Percentiles rank a stretch among this genome's conserved stretches.
Conservation (phyloP, 129 eudicot genomes). For the sunflower (Helianthus annuus) region DNA sequence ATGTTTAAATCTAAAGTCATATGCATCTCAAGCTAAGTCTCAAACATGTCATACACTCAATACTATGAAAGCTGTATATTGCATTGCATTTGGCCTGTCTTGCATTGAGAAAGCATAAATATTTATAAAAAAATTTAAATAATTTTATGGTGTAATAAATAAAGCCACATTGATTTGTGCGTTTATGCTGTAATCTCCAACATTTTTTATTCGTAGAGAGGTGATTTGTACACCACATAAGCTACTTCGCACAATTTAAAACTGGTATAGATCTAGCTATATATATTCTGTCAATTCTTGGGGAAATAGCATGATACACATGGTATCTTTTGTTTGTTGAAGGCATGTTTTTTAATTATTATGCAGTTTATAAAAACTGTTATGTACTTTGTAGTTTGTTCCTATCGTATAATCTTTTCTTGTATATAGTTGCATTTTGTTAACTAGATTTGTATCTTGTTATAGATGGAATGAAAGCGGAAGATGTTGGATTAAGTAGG, state of each 20-base stretch:
- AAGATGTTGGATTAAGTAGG: constrained; percentile 69
- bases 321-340: not conserved
- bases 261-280: not conserved
- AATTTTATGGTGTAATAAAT: too few relatives aligned
- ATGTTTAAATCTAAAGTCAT: too few relatives aligned
- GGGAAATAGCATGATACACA: not conserved
- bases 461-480: constrained; percentile 73
- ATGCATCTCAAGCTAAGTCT: too few relatives aligned
- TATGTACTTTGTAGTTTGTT: not conserved
- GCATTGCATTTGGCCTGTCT: too few relatives aligned
- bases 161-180: constrained; percentile 5
- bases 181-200: not conserved
- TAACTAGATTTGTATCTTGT: constrained; percentile 27
- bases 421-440: not conserved
- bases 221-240: too few relatives aligned
- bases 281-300: too few relatives aligned
- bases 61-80: too few relatives aligned
- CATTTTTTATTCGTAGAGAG: not conserved
- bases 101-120: too few relatives aligned
- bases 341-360: not conserved
- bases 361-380: not conserved
- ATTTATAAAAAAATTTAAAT: too few relatives aligned
- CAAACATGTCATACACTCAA: not conserved
- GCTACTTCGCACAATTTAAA: too few relatives aligned
- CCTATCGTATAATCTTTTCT: not conserved